Evolutionary conservation across 2,329 filamentous ascomycete species (phyloP), one percentile per base, ranked within the genome.

Genomic region (Aspergillus ruber): DNA sequence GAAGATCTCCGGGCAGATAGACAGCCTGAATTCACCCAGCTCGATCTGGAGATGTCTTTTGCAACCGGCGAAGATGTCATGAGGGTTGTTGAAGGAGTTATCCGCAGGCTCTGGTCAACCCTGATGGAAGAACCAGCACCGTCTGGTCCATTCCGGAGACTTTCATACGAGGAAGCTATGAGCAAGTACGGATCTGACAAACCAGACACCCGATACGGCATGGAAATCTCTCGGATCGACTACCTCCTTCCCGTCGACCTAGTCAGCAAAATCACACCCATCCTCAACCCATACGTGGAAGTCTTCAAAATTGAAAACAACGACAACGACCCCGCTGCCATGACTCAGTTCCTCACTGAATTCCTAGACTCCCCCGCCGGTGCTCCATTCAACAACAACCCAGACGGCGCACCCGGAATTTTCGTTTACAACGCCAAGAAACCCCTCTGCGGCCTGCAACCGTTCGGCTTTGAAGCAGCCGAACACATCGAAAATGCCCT

Each of bases 21-120:
- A 36, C 93, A 98, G 63, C 94, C 93, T 0, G 93, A 98, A 64
- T 98, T 98, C 62, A 96, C 93, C 1, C 90, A 95, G 83, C 79
- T 96, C 44, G 93, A 98, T 79, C 69, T 98, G 57, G 93, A 98
- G 66, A 93, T 95, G 85, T 82, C 87, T 0, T 98, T 95, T 70
- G 83, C 85, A 0, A 82, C 74, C 5, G 85, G 85, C 6, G 68
- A 82, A 42, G 78, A 85, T 54, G 85, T 95, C 7, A 90, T 88
- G 81, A 58, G 61, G 8, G 67, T 68, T 2, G 71, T 82, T 8
- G 71, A 74, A 54, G 60, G 60, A 2, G 65, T 88, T 3, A 61
- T 89, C 6, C 69, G 67, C 9, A 62, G 66, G 5, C 61, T 89
- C 0, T 86, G 82, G 76, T 63, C 62, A 0, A 64, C 69, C 1